phyloP scores from a whole-genome alignment of 2,329 filamentous ascomycete genomes.

The Canariomyces notabilis region DNA sequence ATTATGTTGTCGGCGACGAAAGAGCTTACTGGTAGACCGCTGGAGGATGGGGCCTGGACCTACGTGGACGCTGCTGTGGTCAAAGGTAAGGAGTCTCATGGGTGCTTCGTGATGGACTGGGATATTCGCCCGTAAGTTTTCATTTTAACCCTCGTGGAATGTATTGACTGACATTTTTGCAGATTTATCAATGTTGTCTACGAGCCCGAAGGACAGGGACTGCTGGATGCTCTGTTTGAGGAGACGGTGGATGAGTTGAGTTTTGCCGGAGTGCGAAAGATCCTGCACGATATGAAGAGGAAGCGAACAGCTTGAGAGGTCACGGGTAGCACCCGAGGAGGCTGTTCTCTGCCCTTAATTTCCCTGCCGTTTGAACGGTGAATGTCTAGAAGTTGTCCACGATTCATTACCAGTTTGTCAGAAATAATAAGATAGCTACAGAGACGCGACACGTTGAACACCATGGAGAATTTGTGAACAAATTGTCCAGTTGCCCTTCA shows the following conservation, averaged over 20 bases:
- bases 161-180: background rate
- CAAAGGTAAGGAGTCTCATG: slow-evolving; percentile 47
- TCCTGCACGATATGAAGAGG: slow-evolving; percentile 5
- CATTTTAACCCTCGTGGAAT: background rate
- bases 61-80: slow-evolving; percentile 43
- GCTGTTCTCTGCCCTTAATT: no score
- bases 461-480: no score
- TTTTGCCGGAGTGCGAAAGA: slow-evolving; percentile 25
- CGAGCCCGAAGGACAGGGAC: slow-evolving; percentile 30
- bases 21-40: slow-evolving; percentile 27
- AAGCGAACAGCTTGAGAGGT: no score
- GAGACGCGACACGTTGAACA: no score
- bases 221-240: slow-evolving; percentile 36
- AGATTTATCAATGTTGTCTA: slow-evolving; percentile 33
- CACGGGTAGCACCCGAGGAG: no score
- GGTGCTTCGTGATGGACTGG: slow-evolving; percentile 46
- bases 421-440: no score
- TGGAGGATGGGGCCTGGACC: slow-evolving; percentile 39
- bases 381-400: no score
- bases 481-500: no score
- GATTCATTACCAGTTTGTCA: no score
- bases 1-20: slow-evolving; percentile 23
- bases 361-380: no score
- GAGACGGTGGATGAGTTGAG: slow-evolving; percentile 35
- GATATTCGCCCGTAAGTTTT: slow-evolving; percentile 40